Conservation (phyloP, 176 grass and related monocot genomes). For the Carex parvula region DNA sequence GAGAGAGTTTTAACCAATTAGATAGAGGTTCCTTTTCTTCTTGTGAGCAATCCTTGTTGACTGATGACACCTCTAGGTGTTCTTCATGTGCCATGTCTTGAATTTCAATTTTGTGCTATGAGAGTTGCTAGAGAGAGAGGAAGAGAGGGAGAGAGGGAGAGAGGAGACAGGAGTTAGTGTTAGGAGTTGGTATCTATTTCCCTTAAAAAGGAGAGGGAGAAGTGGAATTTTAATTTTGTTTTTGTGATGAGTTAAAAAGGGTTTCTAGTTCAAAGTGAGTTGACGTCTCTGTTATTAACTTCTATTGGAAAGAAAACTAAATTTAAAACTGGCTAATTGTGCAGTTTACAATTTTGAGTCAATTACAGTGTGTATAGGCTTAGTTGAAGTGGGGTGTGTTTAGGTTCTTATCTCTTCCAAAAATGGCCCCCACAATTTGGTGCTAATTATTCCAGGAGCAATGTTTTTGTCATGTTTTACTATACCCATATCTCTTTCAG, state of each 20-base stretch:
- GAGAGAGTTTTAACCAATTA: conserved; percentile 61
- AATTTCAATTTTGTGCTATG: conserved; percentile 28
- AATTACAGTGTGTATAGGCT: conserved; percentile 44
- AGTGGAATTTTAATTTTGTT: conserved; percentile 42
- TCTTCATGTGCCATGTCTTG: conserved; percentile 43
- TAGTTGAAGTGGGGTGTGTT: conserved; percentile 46
- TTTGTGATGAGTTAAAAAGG: conserved; percentile 22
- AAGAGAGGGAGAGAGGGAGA: neutral
- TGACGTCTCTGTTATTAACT: conserved; percentile 3
- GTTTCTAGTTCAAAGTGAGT: neutral
- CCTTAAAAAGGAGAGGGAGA: conserved; percentile 57
- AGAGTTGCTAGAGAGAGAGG: conserved; percentile 29
- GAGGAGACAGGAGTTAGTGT: neutral
- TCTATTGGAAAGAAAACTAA: neutral
- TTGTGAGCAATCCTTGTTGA: conserved; percentile 30
- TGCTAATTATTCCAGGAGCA: conserved; percentile 37
- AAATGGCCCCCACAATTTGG: conserved; percentile 38
- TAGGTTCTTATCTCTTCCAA: conserved; percentile 57
- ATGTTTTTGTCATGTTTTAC: conserved; percentile 44
- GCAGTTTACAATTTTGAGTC: conserved; percentile 39
- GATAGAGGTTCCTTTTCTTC: neutral
- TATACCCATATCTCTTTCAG: conserved; percentile 30
- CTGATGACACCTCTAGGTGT: conserved; percentile 41
- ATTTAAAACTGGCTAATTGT: neutral
- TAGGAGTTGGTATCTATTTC: conserved; percentile 37